Percentiles rank a stretch among this genome's conserved stretches.
Evolutionary conservation across 305 asterid species (phyloP).

Genomic region (Striga hermonthica): DNA sequence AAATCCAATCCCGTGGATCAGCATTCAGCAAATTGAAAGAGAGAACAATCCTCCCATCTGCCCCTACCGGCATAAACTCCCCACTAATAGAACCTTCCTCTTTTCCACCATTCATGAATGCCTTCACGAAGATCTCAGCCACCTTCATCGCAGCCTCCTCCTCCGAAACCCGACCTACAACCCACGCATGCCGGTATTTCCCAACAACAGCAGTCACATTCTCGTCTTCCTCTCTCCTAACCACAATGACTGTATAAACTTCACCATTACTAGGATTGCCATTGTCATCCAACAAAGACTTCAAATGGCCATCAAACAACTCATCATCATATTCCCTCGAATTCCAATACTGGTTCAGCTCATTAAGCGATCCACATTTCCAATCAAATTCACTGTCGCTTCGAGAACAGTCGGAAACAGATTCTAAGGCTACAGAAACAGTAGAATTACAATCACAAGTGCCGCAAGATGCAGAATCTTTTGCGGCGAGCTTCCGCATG

Average conservation of each 20-base stretch:
- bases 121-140: slow-evolving; percentile 65
- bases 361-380: slow-evolving; percentile 61
- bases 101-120: slow-evolving; percentile 79
- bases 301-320: slow-evolving; percentile 59
- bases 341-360: slow-evolving; percentile 33
- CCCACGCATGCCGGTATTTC: slow-evolving; percentile 84
- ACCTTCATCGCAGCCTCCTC: slow-evolving; percentile 60
- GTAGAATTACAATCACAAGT: slow-evolving; percentile 47
- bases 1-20: slow-evolving; percentile 70
- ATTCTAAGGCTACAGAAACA: slow-evolving; percentile 58
- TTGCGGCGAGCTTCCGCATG: slow-evolving; percentile 50
- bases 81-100: slow-evolving; percentile 70
- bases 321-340: slow-evolving; percentile 41
- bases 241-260: slow-evolving; percentile 64
- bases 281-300: slow-evolving; percentile 40
- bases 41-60: slow-evolving; percentile 85
- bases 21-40: slow-evolving; percentile 90
- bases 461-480: slow-evolving; percentile 49
- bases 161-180: slow-evolving; percentile 54
- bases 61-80: slow-evolving; percentile 94
- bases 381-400: slow-evolving; percentile 37
- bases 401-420: slow-evolving; percentile 41
- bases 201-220: slow-evolving; percentile 68
- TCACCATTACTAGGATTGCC: slow-evolving; percentile 34
- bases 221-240: slow-evolving; percentile 46